A percentile compares a stretch with the other conserved stretches of the same genome.
phyloP scores from a whole-genome alignment of 2,329 filamentous ascomycete species.

The Phialophora verrucosa region DNA sequence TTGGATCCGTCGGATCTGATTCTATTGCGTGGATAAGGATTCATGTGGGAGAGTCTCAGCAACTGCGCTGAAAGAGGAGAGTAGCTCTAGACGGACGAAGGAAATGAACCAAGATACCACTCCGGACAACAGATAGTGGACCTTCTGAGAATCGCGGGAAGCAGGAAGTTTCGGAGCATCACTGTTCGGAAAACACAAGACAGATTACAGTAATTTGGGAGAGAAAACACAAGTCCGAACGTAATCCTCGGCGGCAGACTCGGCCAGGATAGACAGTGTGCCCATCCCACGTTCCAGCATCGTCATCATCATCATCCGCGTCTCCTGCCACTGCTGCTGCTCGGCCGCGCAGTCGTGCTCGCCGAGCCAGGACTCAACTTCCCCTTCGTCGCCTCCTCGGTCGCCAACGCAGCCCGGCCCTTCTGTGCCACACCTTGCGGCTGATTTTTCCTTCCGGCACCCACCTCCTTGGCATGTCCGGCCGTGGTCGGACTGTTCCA shows the following conservation, averaged over 20 bases:
- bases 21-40: neutral
- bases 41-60: neutral
- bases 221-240: neutral
- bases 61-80: neutral
- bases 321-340: conserved; percentile 36
- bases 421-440: conserved; percentile 22
- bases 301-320: conserved; percentile 22
- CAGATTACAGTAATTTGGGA: neutral
- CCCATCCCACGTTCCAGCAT: neutral
- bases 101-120: neutral
- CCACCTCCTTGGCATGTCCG: conserved; percentile 36
- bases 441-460: neutral
- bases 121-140: neutral
- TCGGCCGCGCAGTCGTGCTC: conserved; percentile 24
- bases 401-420: conserved; percentile 30
- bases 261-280: neutral
- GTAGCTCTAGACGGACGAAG: neutral
- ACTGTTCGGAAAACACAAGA: neutral
- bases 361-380: conserved; percentile 27
- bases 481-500: conserved; percentile 69
- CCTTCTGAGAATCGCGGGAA: neutral
- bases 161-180: neutral
- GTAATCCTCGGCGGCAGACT: neutral
- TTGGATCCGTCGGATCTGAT: neutral
- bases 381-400: conserved; percentile 30